Percentiles rank a stretch among this genome's conserved stretches.
phyloP scores from a whole-genome alignment of 352 stramenopile species.

The Phytophthora constricta region DNA sequence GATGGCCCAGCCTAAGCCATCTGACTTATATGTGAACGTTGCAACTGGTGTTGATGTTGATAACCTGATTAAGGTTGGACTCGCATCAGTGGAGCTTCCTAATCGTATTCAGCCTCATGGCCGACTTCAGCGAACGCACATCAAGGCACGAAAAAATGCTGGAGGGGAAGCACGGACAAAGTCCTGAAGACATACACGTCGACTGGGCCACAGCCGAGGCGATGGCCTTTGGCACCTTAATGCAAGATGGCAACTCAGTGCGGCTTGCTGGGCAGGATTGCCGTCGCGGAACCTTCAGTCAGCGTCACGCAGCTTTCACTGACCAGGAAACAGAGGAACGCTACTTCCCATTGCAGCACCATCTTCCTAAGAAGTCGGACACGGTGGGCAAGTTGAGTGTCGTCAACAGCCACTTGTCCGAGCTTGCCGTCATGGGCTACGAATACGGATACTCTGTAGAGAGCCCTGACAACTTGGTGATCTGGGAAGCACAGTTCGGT shows the following conservation, averaged over 20 bases:
- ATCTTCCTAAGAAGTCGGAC: constrained; percentile 47
- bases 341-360: constrained; percentile 77
- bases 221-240: constrained; percentile 88
- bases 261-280: constrained; percentile 89
- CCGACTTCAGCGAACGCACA: constrained; percentile 80
- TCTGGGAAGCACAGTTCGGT: constrained; percentile 93
- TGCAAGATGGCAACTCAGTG: constrained; percentile 85
- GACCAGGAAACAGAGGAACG: constrained; percentile 79
- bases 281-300: constrained; percentile 89
- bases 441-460: constrained; percentile 92
- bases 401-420: constrained; percentile 85
- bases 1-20: constrained; percentile 54
- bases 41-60: constrained; percentile 62
- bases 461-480: constrained; percentile 74
- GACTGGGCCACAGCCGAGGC: constrained; percentile 90
- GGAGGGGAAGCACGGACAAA: constrained; percentile 36
- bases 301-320: constrained; percentile 88
- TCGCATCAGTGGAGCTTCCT: constrained; percentile 72
- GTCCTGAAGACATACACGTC: constrained; percentile 55
- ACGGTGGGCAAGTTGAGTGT: constrained; percentile 61
- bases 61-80: constrained; percentile 63
- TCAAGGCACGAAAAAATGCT: constrained; percentile 79
- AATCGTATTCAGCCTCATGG: constrained; percentile 64
- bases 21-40: constrained; percentile 62
- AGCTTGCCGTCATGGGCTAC: constrained; percentile 90